Evolutionary conservation across 352 stramenopile species (phyloP).

Genomic region (Pythium aphanidermatum): DNA sequence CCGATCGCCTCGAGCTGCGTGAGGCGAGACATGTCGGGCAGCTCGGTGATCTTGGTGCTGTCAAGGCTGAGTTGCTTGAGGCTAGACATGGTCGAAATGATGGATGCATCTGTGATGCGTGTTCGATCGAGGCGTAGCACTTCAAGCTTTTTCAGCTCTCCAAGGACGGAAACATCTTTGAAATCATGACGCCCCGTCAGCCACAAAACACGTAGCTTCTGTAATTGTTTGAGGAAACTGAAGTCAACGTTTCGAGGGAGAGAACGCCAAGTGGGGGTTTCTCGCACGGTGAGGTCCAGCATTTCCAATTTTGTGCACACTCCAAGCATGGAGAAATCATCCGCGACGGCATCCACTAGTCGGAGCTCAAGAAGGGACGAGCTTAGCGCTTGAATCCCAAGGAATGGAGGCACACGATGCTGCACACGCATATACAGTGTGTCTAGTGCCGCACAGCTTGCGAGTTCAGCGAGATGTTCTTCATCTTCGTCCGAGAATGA

Average conservation of each 20-base stretch:
- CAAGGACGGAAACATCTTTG: conserved; percentile 36
- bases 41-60: conserved; percentile 35
- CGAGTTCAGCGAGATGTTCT: conserved; percentile 14
- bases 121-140: conserved; percentile 43
- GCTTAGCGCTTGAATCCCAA: conserved; percentile 9
- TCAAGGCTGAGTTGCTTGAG: conserved; percentile 45
- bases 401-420: conserved; percentile 7
- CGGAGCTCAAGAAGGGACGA: conserved; percentile 13
- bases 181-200: conserved; percentile 55
- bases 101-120: conserved; percentile 33
- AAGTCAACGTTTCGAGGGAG: conserved; percentile 26
- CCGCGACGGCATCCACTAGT: conserved; percentile 14
- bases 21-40: conserved; percentile 29
- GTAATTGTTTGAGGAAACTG: conserved; percentile 31
- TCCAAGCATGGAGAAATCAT: conserved; percentile 11
- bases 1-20: conserved; percentile 38
- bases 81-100: conserved; percentile 24
- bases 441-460: conserved; percentile 3
- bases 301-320: conserved; percentile 16
- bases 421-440: conserved; percentile 17
- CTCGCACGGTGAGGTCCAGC: conserved; percentile 18
- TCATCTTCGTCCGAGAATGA: conserved; percentile 13
- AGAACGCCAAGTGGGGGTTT: conserved; percentile 18
- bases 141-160: conserved; percentile 30
- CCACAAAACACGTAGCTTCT: conserved; percentile 36